A percentile compares a stretch with the other conserved stretches of the same genome.
Conservation (phyloP, 352 stramenopile genomes). For the Phytopythium sindhum region DNA sequence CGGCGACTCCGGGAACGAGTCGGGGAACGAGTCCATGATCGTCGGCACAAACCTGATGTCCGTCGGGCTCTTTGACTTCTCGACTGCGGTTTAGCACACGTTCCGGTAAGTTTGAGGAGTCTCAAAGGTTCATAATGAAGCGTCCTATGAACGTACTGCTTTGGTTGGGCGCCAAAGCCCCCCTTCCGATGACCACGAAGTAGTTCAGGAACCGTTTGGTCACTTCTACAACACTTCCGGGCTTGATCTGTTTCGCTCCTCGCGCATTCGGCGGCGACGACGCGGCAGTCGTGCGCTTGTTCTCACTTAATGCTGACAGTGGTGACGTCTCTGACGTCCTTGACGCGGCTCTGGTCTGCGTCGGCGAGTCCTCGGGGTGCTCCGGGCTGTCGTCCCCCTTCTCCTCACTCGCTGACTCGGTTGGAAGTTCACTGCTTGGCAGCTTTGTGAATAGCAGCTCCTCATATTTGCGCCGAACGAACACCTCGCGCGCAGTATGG, state of each 20-base stretch:
- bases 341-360: background rate
- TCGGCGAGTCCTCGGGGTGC: conserved; percentile 31
- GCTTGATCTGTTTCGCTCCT: conserved; percentile 33
- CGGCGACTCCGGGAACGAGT: conserved; percentile 51
- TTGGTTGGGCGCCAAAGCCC: conserved; percentile 52
- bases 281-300: conserved; percentile 33
- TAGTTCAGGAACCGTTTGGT: conserved; percentile 82
- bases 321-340: conserved; percentile 10
- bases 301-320: conserved; percentile 14
- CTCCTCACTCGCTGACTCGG: conserved; percentile 20
- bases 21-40: conserved; percentile 65
- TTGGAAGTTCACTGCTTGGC: conserved; percentile 13
- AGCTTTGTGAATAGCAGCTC: conserved; percentile 58
- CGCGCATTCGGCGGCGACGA: conserved; percentile 13
- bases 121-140: background rate
- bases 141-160: conserved; percentile 34
- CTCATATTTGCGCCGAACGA: conserved; percentile 71
- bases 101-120: background rate
- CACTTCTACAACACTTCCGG: conserved; percentile 65
- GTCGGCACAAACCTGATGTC: conserved; percentile 68
- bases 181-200: conserved; percentile 76
- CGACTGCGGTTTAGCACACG: conserved; percentile 28
- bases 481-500: conserved; percentile 32
- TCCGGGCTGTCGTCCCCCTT: conserved; percentile 58
- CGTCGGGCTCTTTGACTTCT: conserved; percentile 66